Evolutionary conservation across 345 rosid genomes (phyloP).

Genomic region (Camelina sativa): DNA sequence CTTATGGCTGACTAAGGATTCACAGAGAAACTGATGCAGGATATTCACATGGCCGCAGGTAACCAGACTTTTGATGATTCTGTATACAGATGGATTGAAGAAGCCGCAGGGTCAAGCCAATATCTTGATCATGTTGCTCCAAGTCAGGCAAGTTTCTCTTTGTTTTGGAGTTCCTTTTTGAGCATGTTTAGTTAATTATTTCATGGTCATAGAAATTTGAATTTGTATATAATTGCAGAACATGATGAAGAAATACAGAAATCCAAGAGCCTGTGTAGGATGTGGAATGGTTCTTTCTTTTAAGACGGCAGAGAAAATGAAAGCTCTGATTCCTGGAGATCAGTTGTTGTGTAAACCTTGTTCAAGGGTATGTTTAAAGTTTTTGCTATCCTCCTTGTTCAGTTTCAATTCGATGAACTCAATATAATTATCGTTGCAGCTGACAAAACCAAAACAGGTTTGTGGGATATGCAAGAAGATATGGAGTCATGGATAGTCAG

Average conservation of each 20-base stretch:
- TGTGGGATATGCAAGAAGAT: conserved; percentile 46
- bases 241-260: conserved; percentile 50
- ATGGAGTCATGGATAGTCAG: conserved; percentile 40
- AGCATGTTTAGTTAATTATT: not conserved
- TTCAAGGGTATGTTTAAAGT: conserved; percentile 60
- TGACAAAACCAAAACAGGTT: conserved; percentile 51
- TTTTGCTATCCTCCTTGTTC: conserved; percentile 28
- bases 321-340: conserved; percentile 56
- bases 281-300: conserved; percentile 67
- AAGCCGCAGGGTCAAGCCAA: conserved; percentile 78
- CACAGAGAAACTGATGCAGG: conserved; percentile 83
- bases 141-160: conserved; percentile 61
- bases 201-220: conserved; percentile 19
- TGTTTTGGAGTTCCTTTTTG: not conserved
- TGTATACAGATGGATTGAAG: conserved; percentile 68
- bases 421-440: conserved; percentile 52
- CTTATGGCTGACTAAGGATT: conserved; percentile 93
- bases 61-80: conserved; percentile 67
- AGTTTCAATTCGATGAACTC: conserved; percentile 23
- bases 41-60: conserved; percentile 86
- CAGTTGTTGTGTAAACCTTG: conserved; percentile 79
- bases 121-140: conserved; percentile 58
- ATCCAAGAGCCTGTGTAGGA: conserved; percentile 62
- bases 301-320: conserved; percentile 61
- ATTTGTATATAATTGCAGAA: conserved; percentile 50